Conservation (phyloP, 139 green algal species). For the Volvox reticuliferus region DNA sequence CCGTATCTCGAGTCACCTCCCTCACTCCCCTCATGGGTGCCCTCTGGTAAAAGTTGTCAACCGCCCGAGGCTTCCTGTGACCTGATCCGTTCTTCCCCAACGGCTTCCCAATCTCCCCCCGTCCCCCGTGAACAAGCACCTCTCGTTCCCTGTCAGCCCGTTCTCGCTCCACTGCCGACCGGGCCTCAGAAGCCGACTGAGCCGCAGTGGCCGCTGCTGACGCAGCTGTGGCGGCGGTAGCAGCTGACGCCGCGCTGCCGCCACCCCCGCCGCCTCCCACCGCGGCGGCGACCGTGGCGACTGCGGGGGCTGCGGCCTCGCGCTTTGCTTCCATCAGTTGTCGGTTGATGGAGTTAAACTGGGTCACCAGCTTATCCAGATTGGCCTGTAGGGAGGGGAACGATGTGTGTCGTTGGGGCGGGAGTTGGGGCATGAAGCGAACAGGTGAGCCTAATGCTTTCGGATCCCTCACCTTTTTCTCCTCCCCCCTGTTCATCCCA, state of each 20-base stretch:
- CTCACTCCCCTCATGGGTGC: too few relatives aligned
- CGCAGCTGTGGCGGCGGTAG: constrained; percentile 33
- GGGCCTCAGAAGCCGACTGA: constrained; percentile 28
- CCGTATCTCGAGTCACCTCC: too few relatives aligned
- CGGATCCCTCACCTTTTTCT: too few relatives aligned
- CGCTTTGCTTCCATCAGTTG: constrained; percentile 8
- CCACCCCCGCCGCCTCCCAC: constrained; percentile 1
- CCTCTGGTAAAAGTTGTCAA: too few relatives aligned
- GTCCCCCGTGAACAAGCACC: not conserved
- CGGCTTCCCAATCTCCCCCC: too few relatives aligned
- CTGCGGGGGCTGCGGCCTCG: not conserved
- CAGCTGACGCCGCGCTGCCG: not conserved
- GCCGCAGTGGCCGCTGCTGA: constrained; percentile 32
- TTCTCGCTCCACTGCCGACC: constrained; percentile 28
- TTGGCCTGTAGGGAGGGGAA: constrained; percentile 17
- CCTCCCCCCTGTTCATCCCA: too few relatives aligned
- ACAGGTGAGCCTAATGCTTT: too few relatives aligned
- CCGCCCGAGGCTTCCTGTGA: too few relatives aligned
- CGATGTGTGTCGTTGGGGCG: not conserved
- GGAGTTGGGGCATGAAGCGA: too few relatives aligned
- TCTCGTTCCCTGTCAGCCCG: constrained; percentile 23
- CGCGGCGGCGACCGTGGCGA: constrained; percentile 1
- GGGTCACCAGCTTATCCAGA: constrained; percentile 38
- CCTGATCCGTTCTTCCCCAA: not conserved
- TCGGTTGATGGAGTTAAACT: constrained; percentile 45